Evolutionary conservation across 768 basidiomycete species (phyloP).

Genomic region (Sporobolomyces roseus): DNA sequence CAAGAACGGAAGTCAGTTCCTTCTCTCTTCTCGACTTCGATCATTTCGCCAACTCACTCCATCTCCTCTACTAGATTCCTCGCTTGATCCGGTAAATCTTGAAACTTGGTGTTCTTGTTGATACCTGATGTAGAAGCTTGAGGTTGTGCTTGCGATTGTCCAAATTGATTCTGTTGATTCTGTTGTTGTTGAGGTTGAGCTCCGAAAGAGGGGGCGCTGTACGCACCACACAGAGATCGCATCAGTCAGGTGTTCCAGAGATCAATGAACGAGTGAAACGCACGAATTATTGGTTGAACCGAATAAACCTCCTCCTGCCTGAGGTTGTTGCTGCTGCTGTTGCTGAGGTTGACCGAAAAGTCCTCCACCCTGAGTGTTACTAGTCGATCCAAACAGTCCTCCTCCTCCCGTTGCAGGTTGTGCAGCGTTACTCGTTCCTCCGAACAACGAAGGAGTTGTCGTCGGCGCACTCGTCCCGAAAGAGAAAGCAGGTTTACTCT

Average conservation of each 20-base stretch:
- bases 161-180: neutral
- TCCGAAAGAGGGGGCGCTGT: neutral
- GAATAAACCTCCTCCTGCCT: slow-evolving; percentile 4
- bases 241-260: no score
- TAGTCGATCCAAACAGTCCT: slow-evolving; percentile 28
- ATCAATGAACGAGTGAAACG: neutral
- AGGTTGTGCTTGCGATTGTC: neutral
- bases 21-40: no score
- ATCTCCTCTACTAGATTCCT: slow-evolving; percentile 38
- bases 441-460: no score
- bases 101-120: slow-evolving; percentile 41
- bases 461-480: no score
- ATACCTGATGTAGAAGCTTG: neutral
- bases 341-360: neutral
- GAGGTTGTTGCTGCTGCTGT: neutral
- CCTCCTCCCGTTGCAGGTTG: neutral
- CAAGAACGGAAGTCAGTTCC: neutral
- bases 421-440: neutral
- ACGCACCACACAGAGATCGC: no score
- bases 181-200: neutral
- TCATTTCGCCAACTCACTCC: slow-evolving; percentile 43
- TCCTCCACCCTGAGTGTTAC: no score
- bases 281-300: slow-evolving; percentile 9
- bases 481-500: slow-evolving; percentile 20
- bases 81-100: slow-evolving; percentile 43